Evolutionary conservation across 176 grass and related monocot genomes (phyloP).

Genomic region (Eleusine coracana): DNA sequence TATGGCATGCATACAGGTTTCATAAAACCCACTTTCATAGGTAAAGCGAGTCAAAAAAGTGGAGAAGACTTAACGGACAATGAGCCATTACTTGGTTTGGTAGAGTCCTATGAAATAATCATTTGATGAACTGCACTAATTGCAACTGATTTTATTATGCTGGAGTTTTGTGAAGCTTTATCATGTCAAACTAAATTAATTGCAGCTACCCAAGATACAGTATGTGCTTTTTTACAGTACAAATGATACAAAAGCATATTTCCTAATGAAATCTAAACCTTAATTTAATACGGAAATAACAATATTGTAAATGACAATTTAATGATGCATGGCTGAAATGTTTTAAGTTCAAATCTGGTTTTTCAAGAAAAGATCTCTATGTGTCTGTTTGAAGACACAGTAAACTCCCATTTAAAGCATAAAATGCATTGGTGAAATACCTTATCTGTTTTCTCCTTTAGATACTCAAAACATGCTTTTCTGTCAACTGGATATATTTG

Average conservation of each 20-base stretch:
- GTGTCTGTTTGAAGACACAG: no score
- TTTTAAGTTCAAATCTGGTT: no score
- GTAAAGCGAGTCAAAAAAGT: not conserved
- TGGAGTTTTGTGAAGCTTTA: conserved; percentile 2
- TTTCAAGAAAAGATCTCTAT: no score
- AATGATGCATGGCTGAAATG: not conserved
- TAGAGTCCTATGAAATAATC: not conserved
- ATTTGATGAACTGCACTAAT: not conserved
- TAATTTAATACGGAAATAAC: not conserved
- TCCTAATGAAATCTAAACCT: not conserved
- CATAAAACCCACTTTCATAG: not conserved
- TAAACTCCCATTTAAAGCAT: not conserved
- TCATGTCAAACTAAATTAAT: not conserved
- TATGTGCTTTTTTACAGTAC: not conserved
- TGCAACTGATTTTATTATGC: not conserved
- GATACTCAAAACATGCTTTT: conserved; percentile 61
- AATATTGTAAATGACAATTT: not conserved
- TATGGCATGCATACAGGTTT: not conserved
- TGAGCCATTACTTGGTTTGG: not conserved
- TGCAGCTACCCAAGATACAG: conserved; percentile 6
- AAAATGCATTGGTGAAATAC: conserved; percentile 31
- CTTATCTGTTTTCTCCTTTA: conserved; percentile 71
- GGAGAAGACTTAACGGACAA: not conserved
- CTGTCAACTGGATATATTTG: conserved; percentile 69
- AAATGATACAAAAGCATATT: not conserved